Percentiles rank a stretch among this genome's conserved stretches.
Conservation (phyloP, 108 stramenopile genomes). For the Aurantiochytrium sp. region DNA sequence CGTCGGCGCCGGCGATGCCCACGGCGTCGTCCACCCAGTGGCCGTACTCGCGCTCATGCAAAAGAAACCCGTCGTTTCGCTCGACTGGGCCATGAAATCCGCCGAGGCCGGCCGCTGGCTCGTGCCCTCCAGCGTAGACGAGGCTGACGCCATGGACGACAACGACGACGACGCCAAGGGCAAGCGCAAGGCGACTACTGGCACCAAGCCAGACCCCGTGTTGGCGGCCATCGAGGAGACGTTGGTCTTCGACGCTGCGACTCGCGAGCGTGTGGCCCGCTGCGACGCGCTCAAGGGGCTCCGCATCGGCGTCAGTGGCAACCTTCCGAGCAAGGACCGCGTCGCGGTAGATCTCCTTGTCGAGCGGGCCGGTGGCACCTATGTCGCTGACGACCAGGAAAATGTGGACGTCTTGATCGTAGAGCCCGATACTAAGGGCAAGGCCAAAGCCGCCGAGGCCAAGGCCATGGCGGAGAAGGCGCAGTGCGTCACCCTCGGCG, state of each 20-base stretch:
- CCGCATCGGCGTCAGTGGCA: neutral
- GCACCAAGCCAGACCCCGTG: neutral
- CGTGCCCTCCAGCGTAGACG: neutral
- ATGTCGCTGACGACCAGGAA: neutral
- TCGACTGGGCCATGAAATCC: neutral
- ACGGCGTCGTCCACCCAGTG: neutral
- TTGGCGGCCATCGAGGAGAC: neutral
- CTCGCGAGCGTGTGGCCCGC: neutral
- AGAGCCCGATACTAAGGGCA: neutral
- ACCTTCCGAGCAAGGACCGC: neutral
- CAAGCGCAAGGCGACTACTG: no score
- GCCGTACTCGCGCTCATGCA: neutral
- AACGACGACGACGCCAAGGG: no score
- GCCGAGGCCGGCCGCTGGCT: neutral
- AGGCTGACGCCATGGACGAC: neutral
- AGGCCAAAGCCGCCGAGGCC: neutral
- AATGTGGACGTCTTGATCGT: neutral
- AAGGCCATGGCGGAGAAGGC: neutral
- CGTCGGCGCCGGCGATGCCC: neutral
- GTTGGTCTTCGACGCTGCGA: neutral
- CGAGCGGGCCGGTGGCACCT: neutral
- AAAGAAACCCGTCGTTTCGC: neutral
- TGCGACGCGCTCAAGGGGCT: neutral
- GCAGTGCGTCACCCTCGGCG: neutral
- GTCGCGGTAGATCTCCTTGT: neutral